Conservation (phyloP, 1,284 basidiomycete genomes). For the Apiotrichum porosum region DNA sequence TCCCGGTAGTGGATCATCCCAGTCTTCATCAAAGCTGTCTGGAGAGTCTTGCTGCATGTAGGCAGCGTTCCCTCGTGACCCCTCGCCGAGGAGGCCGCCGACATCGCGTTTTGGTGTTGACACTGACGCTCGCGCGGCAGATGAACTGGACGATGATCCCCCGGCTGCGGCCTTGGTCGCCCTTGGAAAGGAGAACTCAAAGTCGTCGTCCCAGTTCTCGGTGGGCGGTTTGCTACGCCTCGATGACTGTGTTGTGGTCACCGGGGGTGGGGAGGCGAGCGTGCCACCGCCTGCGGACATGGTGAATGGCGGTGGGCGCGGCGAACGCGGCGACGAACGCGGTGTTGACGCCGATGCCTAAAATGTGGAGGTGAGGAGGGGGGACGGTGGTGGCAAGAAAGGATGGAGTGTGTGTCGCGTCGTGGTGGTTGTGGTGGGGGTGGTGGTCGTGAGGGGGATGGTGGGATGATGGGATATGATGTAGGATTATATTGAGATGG, state of each 20-base stretch:
- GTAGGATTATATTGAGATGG: too few species aligned
- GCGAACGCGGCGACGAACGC: neutral
- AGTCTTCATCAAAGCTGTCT: conserved; percentile 19
- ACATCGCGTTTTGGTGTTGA: conserved; percentile 4
- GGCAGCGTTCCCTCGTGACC: conserved; percentile 6
- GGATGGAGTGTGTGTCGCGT: neutral
- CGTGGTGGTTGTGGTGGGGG: neutral
- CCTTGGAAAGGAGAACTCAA: conserved; percentile 32
- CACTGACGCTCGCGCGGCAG: neutral
- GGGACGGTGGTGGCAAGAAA: too few species aligned
- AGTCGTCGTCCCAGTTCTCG: conserved; percentile 49
- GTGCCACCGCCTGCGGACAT: conserved; percentile 7
- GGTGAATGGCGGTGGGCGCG: neutral
- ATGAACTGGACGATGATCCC: neutral
- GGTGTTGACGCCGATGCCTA: neutral
- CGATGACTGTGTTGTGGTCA: neutral
- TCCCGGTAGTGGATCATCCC: conserved; percentile 14
- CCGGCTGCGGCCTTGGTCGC: conserved; percentile 5
- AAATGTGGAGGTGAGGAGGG: too few species aligned
- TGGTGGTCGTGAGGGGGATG: neutral
- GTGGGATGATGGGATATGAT: too few species aligned
- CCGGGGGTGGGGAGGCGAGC: neutral
- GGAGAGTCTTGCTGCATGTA: conserved; percentile 5
- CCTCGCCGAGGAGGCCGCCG: neutral
- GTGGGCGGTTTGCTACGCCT: conserved; percentile 10